Base-by-base conservation (phyloP, 345 rosid genomes). In the Psidium guajava region DNA sequence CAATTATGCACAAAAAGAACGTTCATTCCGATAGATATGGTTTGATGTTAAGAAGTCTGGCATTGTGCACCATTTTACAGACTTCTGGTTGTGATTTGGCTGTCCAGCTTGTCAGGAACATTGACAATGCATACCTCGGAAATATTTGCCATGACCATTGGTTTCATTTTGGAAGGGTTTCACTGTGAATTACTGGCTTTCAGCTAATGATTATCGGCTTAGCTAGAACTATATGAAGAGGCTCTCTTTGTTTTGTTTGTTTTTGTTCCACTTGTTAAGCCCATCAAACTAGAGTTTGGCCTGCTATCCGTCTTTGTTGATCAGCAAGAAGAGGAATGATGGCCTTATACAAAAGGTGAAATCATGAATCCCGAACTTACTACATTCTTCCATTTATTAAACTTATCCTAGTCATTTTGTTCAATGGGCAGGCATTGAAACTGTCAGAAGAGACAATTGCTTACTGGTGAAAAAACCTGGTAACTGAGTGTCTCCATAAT, bases 251-350 rank as follows among this genome's bases (percentile, higher is more conserved):
- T n/a, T n/a, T n/a, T n/a, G n/a, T n/a, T n/a, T n/a, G n/a, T n/a
- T n/a, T n/a, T 77, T 77, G 51, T 87, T 86, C 89, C 86, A 85
- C 42, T 89, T 87, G 25, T 90, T 82, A 90, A 97, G 99, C 99
- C 98, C 87, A 97, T 97, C 91, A 96, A 95, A 91, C 92, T 96
- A 86, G 99, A 97, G 92, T 97, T 97, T 81, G 92, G 98, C 96
- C 57, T 97, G 96, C 86, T 96, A 89, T 87, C 99, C 98, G 47
- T 97, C 93, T 88, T 91, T 97, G 53, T 90, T 97, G 91, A 97
- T 97, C 85, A 96, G 96, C 93, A 97, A 97, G 94, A 97, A 97
- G 92, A 93, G 98, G 91, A 96, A 97, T 91, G 98, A 98, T 90
- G 99, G 99, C 89, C 92, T 97, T 90, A 96, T 88, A 94, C 98